Conservation (phyloP, 2,329 filamentous ascomycete genomes). For the Elsinoe ampelina region DNA sequence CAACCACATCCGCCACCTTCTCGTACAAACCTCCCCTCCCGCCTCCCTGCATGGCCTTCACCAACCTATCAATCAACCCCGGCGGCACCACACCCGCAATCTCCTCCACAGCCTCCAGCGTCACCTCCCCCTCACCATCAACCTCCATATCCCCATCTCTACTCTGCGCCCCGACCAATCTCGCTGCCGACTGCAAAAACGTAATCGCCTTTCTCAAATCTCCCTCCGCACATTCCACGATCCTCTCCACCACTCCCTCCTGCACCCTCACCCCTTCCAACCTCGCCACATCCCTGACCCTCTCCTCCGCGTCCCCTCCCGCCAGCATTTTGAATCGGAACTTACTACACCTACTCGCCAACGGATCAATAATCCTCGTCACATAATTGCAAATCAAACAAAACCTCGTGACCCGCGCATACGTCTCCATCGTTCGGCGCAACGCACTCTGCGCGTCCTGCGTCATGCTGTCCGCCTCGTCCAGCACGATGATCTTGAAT, state of each 20-base stretch:
- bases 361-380: conserved; percentile 90
- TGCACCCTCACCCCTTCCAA: conserved; percentile 69
- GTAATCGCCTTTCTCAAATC: conserved; percentile 96
- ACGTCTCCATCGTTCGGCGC: conserved; percentile 95
- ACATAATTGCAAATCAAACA: conserved; percentile 99
- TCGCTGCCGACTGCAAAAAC: conserved; percentile 86
- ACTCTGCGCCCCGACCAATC: conserved; percentile 65
- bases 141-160: conserved; percentile 48
- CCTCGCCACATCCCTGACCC: conserved; percentile 73
- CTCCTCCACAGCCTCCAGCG: conserved; percentile 75
- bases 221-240: conserved; percentile 83
- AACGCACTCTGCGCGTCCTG: conserved; percentile 93
- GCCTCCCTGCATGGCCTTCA: conserved; percentile 66
- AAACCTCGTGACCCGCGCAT: conserved; percentile 91
- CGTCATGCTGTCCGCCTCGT: conserved; percentile 98
- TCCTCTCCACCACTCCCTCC: conserved; percentile 67
- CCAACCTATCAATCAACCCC: conserved; percentile 58
- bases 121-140: conserved; percentile 45
- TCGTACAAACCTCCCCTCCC: conserved; percentile 55
- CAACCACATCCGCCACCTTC: conserved; percentile 67
- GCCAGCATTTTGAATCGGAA: conserved; percentile 97
- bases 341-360: conserved; percentile 89
- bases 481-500: conserved; percentile 97
- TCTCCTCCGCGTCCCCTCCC: conserved; percentile 67
- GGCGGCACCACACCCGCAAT: conserved; percentile 92